A percentile compares a stretch with the other conserved stretches of the same genome.
These are phyloP conservation scores for Falciphora oryzae DNA, from an alignment of 2,329 filamentous ascomycete genomes.

Conservation along the genomic window DNA sequence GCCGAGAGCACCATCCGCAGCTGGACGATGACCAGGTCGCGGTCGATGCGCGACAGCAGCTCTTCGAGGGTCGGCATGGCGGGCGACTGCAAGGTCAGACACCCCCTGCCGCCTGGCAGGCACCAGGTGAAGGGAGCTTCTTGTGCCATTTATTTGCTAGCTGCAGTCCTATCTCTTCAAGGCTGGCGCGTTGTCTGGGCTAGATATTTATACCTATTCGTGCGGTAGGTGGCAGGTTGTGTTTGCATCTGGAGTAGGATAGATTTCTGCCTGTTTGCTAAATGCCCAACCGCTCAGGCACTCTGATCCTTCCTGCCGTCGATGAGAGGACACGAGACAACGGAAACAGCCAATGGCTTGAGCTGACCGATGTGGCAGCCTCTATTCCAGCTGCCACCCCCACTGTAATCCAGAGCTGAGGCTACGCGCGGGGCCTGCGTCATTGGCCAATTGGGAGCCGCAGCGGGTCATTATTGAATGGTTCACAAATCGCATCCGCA, in stretches of 20 bases:
- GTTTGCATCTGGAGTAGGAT: no score
- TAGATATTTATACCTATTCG: no score
- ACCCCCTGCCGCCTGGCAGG: background rate
- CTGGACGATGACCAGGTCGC: constrained; percentile 39
- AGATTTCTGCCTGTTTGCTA: no score
- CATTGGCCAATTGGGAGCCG: background rate
- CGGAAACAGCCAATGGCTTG: no score
- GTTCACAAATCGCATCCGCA: background rate
- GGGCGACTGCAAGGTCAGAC: background rate
- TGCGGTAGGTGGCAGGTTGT: no score
- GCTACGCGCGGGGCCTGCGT: background rate
- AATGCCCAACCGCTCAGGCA: no score
- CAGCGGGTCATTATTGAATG: background rate
- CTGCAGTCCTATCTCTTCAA: no score
- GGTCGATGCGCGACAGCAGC: constrained; percentile 4
- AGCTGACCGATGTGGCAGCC: no score
- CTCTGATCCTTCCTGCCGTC: no score
- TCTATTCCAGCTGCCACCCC: no score
- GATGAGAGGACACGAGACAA: no score
- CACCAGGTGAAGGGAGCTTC: background rate
- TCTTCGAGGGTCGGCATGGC: background rate
- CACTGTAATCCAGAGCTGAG: background rate
- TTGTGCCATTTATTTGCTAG: background rate
- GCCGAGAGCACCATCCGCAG: constrained; percentile 55
- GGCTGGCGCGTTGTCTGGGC: no score